Evolutionary conservation across 208 protist genomes (phyloP).

Genomic region (Leishmania major): DNA sequence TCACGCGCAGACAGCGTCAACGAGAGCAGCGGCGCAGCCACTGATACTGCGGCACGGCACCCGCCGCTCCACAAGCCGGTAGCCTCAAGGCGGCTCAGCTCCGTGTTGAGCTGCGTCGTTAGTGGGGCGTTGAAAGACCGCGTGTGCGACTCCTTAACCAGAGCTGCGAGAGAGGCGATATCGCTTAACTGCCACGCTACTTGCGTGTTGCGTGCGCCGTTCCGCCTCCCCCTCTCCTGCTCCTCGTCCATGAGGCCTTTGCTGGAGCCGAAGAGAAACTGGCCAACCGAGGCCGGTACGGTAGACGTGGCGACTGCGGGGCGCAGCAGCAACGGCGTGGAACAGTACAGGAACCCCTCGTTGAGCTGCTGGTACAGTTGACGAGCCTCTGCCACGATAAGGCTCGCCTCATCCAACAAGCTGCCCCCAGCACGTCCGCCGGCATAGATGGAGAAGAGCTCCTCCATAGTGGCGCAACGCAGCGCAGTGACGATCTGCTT

Average conservation of each 20-base stretch:
- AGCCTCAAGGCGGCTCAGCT: conserved; percentile 13
- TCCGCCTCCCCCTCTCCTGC: neutral
- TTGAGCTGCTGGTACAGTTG: conserved; percentile 38
- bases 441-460: conserved; percentile 19
- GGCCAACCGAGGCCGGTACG: conserved; percentile 25
- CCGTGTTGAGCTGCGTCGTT: conserved; percentile 27
- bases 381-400: conserved; percentile 16
- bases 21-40: conserved; percentile 51
- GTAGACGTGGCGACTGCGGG: conserved; percentile 25
- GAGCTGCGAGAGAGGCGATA: conserved; percentile 35
- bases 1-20: conserved; percentile 71
- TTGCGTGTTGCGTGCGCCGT: neutral
- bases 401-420: conserved; percentile 46
- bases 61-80: conserved; percentile 28
- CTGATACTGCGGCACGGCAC: conserved; percentile 19
- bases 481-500: conserved; percentile 25
- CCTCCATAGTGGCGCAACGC: conserved; percentile 10
- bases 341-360: conserved; percentile 57
- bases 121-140: conserved; percentile 70
- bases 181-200: conserved; percentile 18
- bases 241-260: neutral
- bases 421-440: conserved; percentile 16
- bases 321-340: conserved; percentile 67
- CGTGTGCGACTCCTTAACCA: conserved; percentile 42
- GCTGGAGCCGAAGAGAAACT: conserved; percentile 21